These are phyloP conservation scores for Pouteria glomerata DNA, from an alignment of 148 eudicot species.

Conservation along the genomic window DNA sequence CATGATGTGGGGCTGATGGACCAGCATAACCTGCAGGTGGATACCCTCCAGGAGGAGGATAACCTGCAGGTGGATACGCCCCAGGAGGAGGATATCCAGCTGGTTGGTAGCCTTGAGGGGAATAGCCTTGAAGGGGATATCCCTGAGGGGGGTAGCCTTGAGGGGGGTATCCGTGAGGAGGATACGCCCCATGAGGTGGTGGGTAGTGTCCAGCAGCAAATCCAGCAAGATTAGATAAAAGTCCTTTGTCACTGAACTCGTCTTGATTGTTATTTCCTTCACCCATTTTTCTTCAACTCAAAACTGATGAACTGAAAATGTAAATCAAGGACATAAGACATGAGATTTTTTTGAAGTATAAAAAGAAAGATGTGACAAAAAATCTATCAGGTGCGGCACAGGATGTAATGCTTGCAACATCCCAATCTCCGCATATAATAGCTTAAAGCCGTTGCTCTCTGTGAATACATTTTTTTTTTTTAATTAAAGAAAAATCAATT, in stretches of 20 bases:
- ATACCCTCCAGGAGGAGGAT: constrained; percentile 25
- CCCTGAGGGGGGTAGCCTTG: constrained; percentile 27
- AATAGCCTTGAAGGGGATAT: constrained; percentile 29
- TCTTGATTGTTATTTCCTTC: constrained; percentile 18
- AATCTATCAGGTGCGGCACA: background rate
- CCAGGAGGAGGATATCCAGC: constrained; percentile 34
- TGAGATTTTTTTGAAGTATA: background rate
- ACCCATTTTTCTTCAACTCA: constrained; percentile 33
- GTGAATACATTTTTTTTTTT: background rate
- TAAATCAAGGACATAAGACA: background rate
- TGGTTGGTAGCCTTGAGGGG: constrained; percentile 38
- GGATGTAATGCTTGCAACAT: background rate
- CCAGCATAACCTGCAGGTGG: constrained; percentile 41
- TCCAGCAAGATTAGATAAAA: constrained; percentile 36
- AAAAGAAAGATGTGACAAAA: background rate
- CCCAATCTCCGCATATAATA: background rate
- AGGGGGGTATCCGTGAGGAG: constrained; percentile 44
- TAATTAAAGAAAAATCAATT: too few species aligned
- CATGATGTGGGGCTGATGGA: constrained; percentile 42
- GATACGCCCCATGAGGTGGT: constrained; percentile 22
- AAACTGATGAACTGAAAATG: constrained; percentile 12
- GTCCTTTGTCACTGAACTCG: constrained; percentile 32
- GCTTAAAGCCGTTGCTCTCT: background rate
- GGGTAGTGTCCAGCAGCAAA: constrained; percentile 31
- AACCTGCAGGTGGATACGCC: constrained; percentile 32